These are phyloP conservation scores for Chlorencoelia australis DNA, from an alignment of 2,329 filamentous ascomycete genomes.

Conservation along the genomic window DNA sequence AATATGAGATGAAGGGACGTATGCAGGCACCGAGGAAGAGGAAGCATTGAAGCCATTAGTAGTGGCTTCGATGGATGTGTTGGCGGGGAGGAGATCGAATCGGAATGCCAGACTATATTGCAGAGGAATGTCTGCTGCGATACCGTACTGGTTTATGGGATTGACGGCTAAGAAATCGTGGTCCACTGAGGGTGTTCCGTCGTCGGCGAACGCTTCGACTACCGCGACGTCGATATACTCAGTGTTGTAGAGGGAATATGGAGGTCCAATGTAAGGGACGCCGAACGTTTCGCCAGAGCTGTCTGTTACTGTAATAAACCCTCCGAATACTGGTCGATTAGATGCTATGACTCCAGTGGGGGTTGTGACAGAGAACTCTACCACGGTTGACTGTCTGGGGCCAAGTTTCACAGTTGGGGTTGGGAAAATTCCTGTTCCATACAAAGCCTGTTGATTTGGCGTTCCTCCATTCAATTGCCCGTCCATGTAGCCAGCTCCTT, in stretches of 20 bases:
- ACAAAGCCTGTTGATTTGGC: conserved; percentile 16
- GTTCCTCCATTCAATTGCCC: conserved; percentile 10
- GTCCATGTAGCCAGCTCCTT: conserved; percentile 19
- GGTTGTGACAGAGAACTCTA: conserved; percentile 15
- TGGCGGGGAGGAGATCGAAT: conserved; percentile 7
- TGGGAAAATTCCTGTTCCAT: conserved; percentile 17
- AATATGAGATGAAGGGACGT: background rate
- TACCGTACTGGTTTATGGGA: conserved; percentile 1
- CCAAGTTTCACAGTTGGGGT: conserved; percentile 13
- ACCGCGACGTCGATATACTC: conserved; percentile 2
- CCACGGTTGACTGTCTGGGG: conserved; percentile 10
- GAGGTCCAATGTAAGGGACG: conserved; percentile 21
- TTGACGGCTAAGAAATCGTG: conserved; percentile 3
- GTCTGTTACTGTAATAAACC: conserved; percentile 16
- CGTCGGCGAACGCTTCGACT: background rate
- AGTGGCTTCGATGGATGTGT: conserved; percentile 2
- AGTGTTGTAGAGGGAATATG: conserved; percentile 19
- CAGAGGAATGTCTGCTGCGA: conserved; percentile 2
- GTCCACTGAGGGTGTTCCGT: background rate
- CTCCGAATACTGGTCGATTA: conserved; percentile 19
- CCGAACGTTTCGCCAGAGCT: conserved; percentile 12
- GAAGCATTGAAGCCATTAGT: conserved; percentile 1
- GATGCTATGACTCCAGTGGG: conserved; percentile 11
- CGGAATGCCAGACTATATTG: conserved; percentile 2
- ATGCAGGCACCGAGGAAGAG: background rate